Base-by-base conservation (phyloP, 2,329 filamentous ascomycete genomes). In the Cladosporium sp. region DNA sequence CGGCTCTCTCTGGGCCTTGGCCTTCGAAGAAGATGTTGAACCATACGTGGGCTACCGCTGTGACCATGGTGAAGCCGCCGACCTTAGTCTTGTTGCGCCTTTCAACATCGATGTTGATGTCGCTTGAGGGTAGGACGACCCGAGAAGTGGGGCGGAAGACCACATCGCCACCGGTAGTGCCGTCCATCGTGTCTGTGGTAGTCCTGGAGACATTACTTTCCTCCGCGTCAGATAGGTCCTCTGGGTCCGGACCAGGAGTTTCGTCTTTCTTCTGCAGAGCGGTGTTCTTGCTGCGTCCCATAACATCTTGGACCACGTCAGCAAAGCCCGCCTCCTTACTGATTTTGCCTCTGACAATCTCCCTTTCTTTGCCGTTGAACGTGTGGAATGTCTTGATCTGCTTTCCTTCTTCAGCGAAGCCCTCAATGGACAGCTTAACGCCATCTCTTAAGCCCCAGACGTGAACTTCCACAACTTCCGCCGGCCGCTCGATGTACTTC, bases 11-110 rank as follows among this genome's bases (percentile, higher is more conserved):
- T 0, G 88, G 86, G 0, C 89, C 88, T 19, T 83, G 77, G 44
- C 92, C 91, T 74, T 97, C 94, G 66, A 97, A 97, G 73, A 86
- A 97, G 1, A 86, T 80, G 68, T 99, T 99, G 78, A 97, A 96
- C 94, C 94, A 99, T 15, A 96, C 90, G 68, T 97, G 93, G 0
- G 92, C 92, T 9, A 97, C 87, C 0, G 92, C 87, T 0, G 93
- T 96, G 3, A 97, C 91, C 86, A 97, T 90, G 0, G 90, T 91
- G 64, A 90, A 83, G 1, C 91, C 88, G 6, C 81, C 81, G 66
- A 89, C 89, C 4, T 83, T 82, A 1, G 89, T 85, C 67, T 87
- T 89, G 73, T 91, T 96, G 35, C 92, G 85, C 7, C 91, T 84
- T 74, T 97, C 92, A 22, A 97, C 85, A 50, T 91, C 87, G 63